Conservation (phyloP, 768 basidiomycete genomes). For the Favolaschia claudopus region DNA sequence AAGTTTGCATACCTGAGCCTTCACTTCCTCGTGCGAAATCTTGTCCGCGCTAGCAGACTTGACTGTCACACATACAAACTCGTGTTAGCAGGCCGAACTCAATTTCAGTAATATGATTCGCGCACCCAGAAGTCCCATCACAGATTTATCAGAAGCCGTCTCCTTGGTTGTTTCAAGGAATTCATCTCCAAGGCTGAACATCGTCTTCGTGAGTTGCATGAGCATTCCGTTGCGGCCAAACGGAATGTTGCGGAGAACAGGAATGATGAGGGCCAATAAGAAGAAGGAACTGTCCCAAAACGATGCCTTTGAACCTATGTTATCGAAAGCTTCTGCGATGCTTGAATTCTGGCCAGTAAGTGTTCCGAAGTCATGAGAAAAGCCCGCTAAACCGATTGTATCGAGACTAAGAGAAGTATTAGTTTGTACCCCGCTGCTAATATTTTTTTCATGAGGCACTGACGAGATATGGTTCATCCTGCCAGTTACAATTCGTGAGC, state of each 20-base stretch:
- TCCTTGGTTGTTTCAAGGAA: neutral
- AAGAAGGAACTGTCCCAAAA: neutral
- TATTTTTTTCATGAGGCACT: neutral
- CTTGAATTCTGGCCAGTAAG: neutral
- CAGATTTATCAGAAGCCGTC: neutral
- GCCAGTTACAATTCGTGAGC: neutral
- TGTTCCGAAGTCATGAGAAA: slow-evolving; percentile 9
- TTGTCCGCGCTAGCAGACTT: neutral
- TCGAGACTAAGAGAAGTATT: neutral
- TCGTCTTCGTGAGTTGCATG: neutral
- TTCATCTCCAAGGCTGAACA: neutral
- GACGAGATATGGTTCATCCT: slow-evolving; percentile 20
- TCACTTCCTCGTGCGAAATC: slow-evolving; percentile 13
- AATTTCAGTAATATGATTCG: too few species aligned
- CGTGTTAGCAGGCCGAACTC: too few species aligned
- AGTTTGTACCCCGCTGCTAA: too few species aligned
- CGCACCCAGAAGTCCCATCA: slow-evolving; percentile 3
- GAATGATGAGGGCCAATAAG: neutral
- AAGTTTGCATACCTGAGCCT: neutral
- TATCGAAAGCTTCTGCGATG: neutral
- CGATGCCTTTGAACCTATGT: neutral
- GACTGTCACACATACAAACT: neutral
- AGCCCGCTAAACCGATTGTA: slow-evolving; percentile 10
- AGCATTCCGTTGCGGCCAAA: neutral
- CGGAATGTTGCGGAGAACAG: neutral